Conservation (phyloP, 768 basidiomycete species). For the Tricholoma saponaceum region DNA sequence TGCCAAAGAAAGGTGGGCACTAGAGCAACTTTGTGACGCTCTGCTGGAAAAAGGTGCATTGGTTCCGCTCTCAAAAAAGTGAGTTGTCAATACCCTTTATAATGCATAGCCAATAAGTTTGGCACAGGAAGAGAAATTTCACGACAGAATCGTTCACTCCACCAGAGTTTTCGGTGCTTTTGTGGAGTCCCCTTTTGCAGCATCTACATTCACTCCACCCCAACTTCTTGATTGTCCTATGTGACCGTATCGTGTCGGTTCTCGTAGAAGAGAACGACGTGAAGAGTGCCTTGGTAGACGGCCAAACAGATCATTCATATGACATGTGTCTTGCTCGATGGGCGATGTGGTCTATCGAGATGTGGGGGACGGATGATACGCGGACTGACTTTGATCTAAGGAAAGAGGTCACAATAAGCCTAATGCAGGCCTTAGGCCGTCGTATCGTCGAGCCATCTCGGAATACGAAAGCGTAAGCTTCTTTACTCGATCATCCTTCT, state of each 20-base stretch:
- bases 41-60: slow-evolving; percentile 70
- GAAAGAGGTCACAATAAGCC: slow-evolving; percentile 38
- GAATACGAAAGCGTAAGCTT: slow-evolving; percentile 31
- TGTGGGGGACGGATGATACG: slow-evolving; percentile 27
- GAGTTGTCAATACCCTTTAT: slow-evolving; percentile 17
- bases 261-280: slow-evolving; percentile 18
- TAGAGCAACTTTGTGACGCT: slow-evolving; percentile 62
- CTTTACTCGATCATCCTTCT: background rate
- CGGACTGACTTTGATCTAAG: slow-evolving; percentile 35
- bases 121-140: slow-evolving; percentile 51
- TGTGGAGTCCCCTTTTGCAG: slow-evolving; percentile 65
- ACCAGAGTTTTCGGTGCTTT: slow-evolving; percentile 42
- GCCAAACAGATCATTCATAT: slow-evolving; percentile 39
- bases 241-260: slow-evolving; percentile 37
- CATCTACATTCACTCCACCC: slow-evolving; percentile 56
- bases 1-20: slow-evolving; percentile 58
- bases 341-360: slow-evolving; percentile 57
- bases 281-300: slow-evolving; percentile 11
- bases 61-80: slow-evolving; percentile 87
- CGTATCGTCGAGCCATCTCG: slow-evolving; percentile 13
- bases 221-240: slow-evolving; percentile 47
- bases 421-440: slow-evolving; percentile 49
- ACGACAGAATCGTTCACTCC: slow-evolving; percentile 43
- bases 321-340: slow-evolving; percentile 64
- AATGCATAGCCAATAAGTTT: slow-evolving; percentile 41